phyloP scores from a whole-genome alignment of 1,284 basidiomycete genomes.

The Sporisorium graminicola region DNA sequence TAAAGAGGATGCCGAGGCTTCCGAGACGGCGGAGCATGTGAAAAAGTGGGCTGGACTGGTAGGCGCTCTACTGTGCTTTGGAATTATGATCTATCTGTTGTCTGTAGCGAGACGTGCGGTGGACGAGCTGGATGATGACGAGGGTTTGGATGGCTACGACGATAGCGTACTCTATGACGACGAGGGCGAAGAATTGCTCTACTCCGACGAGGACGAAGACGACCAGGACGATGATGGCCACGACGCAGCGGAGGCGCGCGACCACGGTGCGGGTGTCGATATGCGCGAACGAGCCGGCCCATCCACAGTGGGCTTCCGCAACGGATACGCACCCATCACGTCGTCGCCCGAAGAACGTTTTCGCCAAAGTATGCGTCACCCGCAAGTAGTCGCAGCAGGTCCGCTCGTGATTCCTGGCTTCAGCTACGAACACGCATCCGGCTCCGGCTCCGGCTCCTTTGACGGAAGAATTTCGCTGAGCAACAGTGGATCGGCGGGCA shows the following conservation, averaged over 20 bases:
- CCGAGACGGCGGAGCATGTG: constrained; percentile 72
- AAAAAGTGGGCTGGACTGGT: constrained; percentile 78
- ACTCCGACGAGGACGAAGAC: constrained; percentile 30
- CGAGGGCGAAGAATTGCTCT: constrained; percentile 35
- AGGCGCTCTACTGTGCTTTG: constrained; percentile 80
- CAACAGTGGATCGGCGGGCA: constrained; percentile 34
- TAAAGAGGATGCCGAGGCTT: constrained; percentile 48
- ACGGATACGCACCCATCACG: constrained; percentile 47
- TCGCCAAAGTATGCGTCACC: constrained; percentile 49
- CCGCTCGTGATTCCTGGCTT: constrained; percentile 22
- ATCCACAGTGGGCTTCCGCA: constrained; percentile 46
- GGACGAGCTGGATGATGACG: constrained; percentile 75
- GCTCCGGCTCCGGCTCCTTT: constrained; percentile 34
- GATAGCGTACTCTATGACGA: constrained; percentile 39
- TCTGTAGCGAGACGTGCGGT: constrained; percentile 83
- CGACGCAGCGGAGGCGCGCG: constrained; percentile 10
- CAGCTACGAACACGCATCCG: constrained; percentile 23
- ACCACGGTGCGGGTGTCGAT: constrained; percentile 33
- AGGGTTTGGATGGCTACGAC: constrained; percentile 32
- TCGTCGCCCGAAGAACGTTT: constrained; percentile 44
- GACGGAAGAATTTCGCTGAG: constrained; percentile 32
- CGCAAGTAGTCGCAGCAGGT: constrained; percentile 21
- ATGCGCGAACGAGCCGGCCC: constrained; percentile 53
- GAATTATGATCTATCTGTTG: constrained; percentile 82
- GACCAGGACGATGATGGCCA: constrained; percentile 9